Evolutionary conservation across 1,284 basidiomycete species (phyloP).

Genomic region (Naganishia cerealis): DNA sequence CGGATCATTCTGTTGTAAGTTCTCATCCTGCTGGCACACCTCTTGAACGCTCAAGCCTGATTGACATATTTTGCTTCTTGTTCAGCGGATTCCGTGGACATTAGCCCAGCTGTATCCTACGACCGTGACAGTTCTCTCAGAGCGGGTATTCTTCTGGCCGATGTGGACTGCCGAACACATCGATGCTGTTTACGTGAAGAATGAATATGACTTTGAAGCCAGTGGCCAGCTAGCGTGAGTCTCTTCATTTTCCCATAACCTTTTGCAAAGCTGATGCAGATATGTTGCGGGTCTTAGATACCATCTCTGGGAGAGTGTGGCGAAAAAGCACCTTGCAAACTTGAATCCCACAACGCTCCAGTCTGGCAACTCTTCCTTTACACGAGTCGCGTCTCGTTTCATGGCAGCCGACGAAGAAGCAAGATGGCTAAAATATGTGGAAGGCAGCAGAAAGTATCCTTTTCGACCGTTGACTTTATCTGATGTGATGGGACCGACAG

Average conservation of each 20-base stretch:
- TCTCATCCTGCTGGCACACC: not conserved
- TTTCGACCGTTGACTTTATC: not conserved
- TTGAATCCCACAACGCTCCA: constrained; percentile 42
- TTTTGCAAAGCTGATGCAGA: not conserved
- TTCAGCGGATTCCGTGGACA: constrained; percentile 46
- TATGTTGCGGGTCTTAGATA: constrained; percentile 36
- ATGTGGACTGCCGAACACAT: constrained; percentile 49
- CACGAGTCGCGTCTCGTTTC: constrained; percentile 43
- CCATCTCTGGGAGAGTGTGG: constrained; percentile 51
- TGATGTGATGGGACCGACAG: not conserved
- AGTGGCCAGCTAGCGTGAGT: constrained; percentile 44
- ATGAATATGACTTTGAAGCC: constrained; percentile 44
- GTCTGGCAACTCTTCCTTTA: constrained; percentile 43
- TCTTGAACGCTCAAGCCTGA: not conserved
- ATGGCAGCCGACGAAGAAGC: constrained; percentile 40
- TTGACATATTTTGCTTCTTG: not conserved
- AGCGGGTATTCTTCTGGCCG: constrained; percentile 56
- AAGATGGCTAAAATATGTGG: constrained; percentile 35
- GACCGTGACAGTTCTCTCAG: constrained; percentile 52
- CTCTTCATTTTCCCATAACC: constrained; percentile 22
- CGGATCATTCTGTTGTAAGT: constrained; percentile 51
- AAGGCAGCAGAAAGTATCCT: constrained; percentile 13
- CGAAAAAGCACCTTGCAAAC: constrained; percentile 39
- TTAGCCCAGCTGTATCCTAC: constrained; percentile 51
- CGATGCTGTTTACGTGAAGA: constrained; percentile 43